phyloP scores from a whole-genome alignment of 208 protist species.

The Trypanosoma boissoni region DNA sequence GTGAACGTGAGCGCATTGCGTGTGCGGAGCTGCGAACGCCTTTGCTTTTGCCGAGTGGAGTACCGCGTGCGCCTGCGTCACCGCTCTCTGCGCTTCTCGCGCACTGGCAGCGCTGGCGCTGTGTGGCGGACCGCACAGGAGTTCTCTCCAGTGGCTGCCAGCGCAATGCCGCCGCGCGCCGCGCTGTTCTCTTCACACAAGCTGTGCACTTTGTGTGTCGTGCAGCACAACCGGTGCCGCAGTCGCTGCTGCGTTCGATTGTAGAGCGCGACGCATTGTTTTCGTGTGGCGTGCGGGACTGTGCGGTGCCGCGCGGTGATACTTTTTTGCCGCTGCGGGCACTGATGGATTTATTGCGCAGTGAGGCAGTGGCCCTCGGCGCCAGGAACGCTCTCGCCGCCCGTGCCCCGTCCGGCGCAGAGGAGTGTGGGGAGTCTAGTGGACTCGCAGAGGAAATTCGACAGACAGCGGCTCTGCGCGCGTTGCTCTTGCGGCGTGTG shows the following conservation, averaged over 20 bases:
- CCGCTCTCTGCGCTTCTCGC: conserved; percentile 11
- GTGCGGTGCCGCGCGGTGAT: no score
- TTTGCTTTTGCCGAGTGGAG: no score
- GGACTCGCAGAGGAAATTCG: not conserved
- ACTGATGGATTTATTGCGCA: no score
- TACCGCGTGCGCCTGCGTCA: no score
- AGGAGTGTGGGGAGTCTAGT: no score
- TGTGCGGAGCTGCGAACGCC: no score
- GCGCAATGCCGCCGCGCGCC: conserved; percentile 14
- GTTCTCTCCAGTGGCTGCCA: conserved; percentile 16
- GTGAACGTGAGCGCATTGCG: no score
- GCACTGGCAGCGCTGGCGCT: conserved; percentile 22
- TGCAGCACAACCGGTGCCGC: not conserved
- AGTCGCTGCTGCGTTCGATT: conserved; percentile 50
- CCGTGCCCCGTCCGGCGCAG: no score
- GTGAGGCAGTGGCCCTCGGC: no score
- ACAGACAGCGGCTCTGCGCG: not conserved
- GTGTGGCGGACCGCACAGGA: conserved; percentile 20
- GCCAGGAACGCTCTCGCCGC: no score
- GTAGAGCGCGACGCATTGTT: conserved; percentile 48
- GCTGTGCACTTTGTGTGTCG: conserved; percentile 14
- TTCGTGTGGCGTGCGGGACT: conserved; percentile 8
- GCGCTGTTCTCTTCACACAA: conserved; percentile 17
- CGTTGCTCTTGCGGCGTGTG: conserved; percentile 25
- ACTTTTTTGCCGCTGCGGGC: no score